These are phyloP conservation scores for Penicillium coffeae DNA, from an alignment of 495 filamentous ascomycete species.

Conservation along the genomic window DNA sequence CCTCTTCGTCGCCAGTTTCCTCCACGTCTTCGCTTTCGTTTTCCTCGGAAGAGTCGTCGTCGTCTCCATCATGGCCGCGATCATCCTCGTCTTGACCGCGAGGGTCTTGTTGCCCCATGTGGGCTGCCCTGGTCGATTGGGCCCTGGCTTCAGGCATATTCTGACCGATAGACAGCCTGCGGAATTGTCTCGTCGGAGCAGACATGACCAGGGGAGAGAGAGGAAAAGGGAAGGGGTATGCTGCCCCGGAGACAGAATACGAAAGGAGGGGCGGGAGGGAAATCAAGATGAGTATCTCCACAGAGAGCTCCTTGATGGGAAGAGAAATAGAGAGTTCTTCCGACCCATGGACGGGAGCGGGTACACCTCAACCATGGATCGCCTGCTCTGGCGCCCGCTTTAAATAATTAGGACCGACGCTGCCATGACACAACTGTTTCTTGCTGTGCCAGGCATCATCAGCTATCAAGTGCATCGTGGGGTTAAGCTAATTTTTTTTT, in stretches of 20 bases:
- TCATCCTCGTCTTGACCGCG: slow-evolving; percentile 20
- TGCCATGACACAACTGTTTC: slow-evolving; percentile 4
- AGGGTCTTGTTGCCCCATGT: slow-evolving; percentile 15
- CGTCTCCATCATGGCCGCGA: slow-evolving; percentile 17
- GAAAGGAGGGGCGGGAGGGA: slow-evolving; percentile 1
- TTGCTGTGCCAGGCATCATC: neutral
- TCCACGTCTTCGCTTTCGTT: slow-evolving; percentile 6
- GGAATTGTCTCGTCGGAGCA: slow-evolving; percentile 39
- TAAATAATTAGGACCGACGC: slow-evolving; percentile 22
- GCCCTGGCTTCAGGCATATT: slow-evolving; percentile 28
- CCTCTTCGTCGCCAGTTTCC: slow-evolving; percentile 13
- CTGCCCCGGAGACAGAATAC: neutral
- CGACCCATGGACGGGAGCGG: slow-evolving; percentile 41
- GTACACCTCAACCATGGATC: slow-evolving; percentile 34
- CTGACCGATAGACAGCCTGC: slow-evolving; percentile 34
- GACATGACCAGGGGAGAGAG: slow-evolving; percentile 29
- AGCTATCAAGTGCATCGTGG: neutral
- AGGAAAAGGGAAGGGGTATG: slow-evolving; percentile 3
- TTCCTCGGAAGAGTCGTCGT: slow-evolving; percentile 8
- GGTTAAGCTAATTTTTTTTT: neutral
- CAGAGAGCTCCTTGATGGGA: slow-evolving; percentile 3
- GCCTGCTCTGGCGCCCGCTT: slow-evolving; percentile 24
- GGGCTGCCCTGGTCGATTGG: slow-evolving; percentile 20
- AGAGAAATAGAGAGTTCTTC: slow-evolving; percentile 31
- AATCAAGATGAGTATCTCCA: neutral